Evolutionary conservation across 2,329 filamentous ascomycete genomes (phyloP), one percentile per base, ranked within the genome.

Genomic region (Cladosporium velox): DNA sequence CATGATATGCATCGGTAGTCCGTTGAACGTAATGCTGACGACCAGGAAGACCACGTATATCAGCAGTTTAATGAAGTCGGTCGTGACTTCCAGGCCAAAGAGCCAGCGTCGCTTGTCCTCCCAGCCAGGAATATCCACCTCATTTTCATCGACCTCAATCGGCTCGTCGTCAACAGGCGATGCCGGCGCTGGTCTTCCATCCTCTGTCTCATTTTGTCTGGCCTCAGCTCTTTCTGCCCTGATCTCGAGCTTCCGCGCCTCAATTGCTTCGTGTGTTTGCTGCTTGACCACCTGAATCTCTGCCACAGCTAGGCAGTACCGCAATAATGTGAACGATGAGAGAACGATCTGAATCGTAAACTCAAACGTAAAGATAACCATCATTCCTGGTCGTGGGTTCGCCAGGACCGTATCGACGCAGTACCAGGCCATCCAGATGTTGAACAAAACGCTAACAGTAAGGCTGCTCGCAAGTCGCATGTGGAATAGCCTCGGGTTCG

Each of bases 291-390:
- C 90, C 58, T 85, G 86, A 57, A 91, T 87, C 77, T 99, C 95
- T 10, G 89, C 82, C 52, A 97, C 79, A 3, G 90, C 91, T 60
- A 98, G 85, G 24, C 86, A 78, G 78, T 99, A 99, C 67, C 93
- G 88, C 64, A 88, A 83, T 1, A 87, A 85, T 0, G 93, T 97
- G 58, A 94, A 93, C 62, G 88, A 83, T 0, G 94, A 96, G 61
- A 89, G 89, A 11, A 96, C 90, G 2, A 88, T 85, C 67, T 98
- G 81, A 52, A 99, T 89, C 44, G 94, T 93, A 75, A 98, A 98
- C 78, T 99, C 95, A 73, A 99, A 99, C 6, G 96, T 88, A 75
- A 99, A 99, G 93, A 99, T 98, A 69, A 99, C 93, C 93, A 98
- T 99, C 91, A 99, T 98, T 67, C 96, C 95, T 0, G 94, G 93